Conservation (phyloP, 768 basidiomycete species). For the Phaeolepiota aurea region DNA sequence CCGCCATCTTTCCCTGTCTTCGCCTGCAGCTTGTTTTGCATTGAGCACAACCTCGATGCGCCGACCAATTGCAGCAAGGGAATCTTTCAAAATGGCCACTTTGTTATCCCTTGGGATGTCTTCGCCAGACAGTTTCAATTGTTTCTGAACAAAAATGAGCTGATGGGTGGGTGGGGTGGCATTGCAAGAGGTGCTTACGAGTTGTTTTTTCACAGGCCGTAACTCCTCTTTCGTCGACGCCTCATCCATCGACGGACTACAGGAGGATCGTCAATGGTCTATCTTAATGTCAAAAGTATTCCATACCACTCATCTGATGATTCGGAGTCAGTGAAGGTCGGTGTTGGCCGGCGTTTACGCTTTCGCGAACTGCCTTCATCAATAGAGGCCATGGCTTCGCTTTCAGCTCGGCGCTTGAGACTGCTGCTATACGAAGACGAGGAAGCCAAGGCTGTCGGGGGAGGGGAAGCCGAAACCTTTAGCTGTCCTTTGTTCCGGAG, state of each 20-base stretch:
- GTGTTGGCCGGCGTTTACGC: conserved; percentile 90
- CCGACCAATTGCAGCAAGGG: conserved; percentile 85
- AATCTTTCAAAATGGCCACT: conserved; percentile 92
- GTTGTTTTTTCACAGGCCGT: conserved; percentile 93
- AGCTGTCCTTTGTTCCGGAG: conserved; percentile 62
- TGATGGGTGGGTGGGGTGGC: neutral
- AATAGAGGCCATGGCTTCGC: conserved; percentile 76
- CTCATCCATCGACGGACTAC: conserved; percentile 94
- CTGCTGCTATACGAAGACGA: conserved; percentile 53
- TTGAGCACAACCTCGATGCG: conserved; percentile 82
- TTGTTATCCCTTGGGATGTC: conserved; percentile 94
- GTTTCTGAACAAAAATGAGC: conserved; percentile 51
- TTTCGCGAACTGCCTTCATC: conserved; percentile 65
- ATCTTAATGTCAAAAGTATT: too few species aligned
- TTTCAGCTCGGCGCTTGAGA: conserved; percentile 74
- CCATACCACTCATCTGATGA: conserved; percentile 87
- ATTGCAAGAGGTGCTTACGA: conserved; percentile 41
- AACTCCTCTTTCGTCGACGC: conserved; percentile 86
- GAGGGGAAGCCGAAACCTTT: conserved; percentile 69
- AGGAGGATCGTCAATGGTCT: too few species aligned
- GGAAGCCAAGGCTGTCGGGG: conserved; percentile 63
- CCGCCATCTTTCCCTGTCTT: conserved; percentile 82
- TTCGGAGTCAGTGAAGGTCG: conserved; percentile 92
- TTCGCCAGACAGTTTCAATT: conserved; percentile 88
- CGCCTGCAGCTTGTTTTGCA: conserved; percentile 67